Evolutionary conservation across 2,329 filamentous ascomycete genomes (phyloP).

Genomic region (Phialophora tarda): DNA sequence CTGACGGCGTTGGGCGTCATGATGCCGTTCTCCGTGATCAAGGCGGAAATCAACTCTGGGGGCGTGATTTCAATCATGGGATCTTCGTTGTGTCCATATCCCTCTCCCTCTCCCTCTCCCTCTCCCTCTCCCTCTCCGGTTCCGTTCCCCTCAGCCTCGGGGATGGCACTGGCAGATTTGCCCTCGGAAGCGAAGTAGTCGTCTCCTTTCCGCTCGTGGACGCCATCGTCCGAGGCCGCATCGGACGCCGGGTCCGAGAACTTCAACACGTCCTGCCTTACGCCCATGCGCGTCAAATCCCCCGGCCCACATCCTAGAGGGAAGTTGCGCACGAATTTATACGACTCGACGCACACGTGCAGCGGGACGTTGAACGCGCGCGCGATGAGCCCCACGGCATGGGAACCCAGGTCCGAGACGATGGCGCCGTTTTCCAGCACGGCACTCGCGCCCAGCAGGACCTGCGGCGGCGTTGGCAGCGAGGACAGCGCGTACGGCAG

Average conservation of each 20-base stretch:
- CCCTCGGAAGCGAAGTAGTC: slow-evolving; percentile 15
- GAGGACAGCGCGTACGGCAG: slow-evolving; percentile 33
- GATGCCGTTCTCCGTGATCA: slow-evolving; percentile 69
- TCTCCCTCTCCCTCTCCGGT: slow-evolving; percentile 19
- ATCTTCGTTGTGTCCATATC: slow-evolving; percentile 35
- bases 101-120: slow-evolving; percentile 23
- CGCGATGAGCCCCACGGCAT: slow-evolving; percentile 83
- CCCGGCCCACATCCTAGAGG: slow-evolving; percentile 62
- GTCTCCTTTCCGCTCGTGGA: slow-evolving; percentile 2
- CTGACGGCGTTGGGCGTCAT: slow-evolving; percentile 69
- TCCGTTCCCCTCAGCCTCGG: not conserved
- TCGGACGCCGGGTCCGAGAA: slow-evolving; percentile 64
- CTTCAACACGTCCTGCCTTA: slow-evolving; percentile 77
- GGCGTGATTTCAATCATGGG: slow-evolving; percentile 59
- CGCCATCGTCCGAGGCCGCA: slow-evolving; percentile 29
- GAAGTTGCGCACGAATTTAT: slow-evolving; percentile 92
- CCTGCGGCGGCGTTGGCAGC: slow-evolving; percentile 47
- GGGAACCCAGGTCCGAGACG: slow-evolving; percentile 83
- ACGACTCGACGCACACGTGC: slow-evolving; percentile 91
- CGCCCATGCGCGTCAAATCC: slow-evolving; percentile 61
- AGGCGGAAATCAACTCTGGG: slow-evolving; percentile 65
- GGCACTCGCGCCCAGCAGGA: slow-evolving; percentile 74
- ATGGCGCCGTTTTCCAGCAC: slow-evolving; percentile 94
- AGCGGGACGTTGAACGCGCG: slow-evolving; percentile 75
- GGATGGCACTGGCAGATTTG: slow-evolving; percentile 14